Base-by-base conservation (phyloP, 2,329 filamentous ascomycete species). In the Simplicillium sp. region DNA sequence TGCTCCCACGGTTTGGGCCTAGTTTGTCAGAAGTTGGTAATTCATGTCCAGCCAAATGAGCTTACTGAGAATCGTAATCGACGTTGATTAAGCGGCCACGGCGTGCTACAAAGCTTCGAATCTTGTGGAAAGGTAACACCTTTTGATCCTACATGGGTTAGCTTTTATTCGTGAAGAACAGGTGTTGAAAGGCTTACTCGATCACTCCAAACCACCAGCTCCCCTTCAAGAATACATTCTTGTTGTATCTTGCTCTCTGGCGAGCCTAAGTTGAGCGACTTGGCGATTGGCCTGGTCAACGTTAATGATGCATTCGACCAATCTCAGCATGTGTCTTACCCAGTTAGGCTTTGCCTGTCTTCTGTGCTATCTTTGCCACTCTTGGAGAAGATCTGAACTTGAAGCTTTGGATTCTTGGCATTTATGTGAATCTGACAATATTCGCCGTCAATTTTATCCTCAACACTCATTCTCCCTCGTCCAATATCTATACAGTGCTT, bases 401-500 rank as follows among this genome's bases (percentile, higher is more conserved):
- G 73, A 1, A 71, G 54, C 1, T 43, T 55, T 13, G 64, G 63
- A 38, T 73, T 77, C 8, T 65, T 65, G 7, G 85, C 63, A 53
- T 94, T 79, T 32, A 95, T 66, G 52, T 95, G 88, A 25, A 95
- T 78, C 57, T 95, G 88, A 50, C 86, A 94, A 49, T 92, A 95
- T 58, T 95, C 88, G 11, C 85, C 87, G 51, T 94, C 87, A 46
- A 94, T 77, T 55, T 94, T 94, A 39, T 80, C 71, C 57, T 94
- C 87, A 17, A 87, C 72, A 43, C 82, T 85, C 74, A 89, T 73
- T 13, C 73, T 65, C 0, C 70, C 67, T 4, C 66, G 69, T 2
- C 73, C 66, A 66, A 90, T 75, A 14, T 78, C 68, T 15, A 85
- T 59, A 54, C 84, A 90, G 54, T 92, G 75, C 44, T 87, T 81